Evolutionary conservation across 108 stramenopile genomes (phyloP), one percentile per base, ranked within the genome.

Genomic region (Cyclotella baltica): DNA sequence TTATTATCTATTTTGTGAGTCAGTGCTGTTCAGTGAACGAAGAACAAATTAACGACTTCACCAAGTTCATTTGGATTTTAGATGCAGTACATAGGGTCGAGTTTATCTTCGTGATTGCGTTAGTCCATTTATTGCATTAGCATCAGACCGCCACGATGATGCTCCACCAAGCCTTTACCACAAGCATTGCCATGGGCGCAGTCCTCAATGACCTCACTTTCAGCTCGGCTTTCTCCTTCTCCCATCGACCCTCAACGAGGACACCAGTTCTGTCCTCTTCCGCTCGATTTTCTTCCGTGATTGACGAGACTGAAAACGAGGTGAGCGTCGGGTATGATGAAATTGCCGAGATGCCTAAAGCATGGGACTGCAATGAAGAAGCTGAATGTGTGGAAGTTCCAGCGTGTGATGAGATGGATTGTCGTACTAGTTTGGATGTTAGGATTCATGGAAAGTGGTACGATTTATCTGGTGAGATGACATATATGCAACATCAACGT

Each of bases 361-460:
- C 73, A 27, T 93, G 87, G 88, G 90, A 93, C 25, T 93, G 93
- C 67, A 76, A 89, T 67, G 90, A 91, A 13, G 87, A 93, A 28
- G 87, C 86, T 19, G 77, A 93, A 27, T 93, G 93, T 43, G 86
- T 86, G 16, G 75, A 84, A 57, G 86, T 91, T 19, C 75, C 81
- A 16, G 88, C 86, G 5, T 94, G 93, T 55, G 75, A 91, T 47
- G 89, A 89, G 0, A 47, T 72, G 69, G 36, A 69, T 19, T 91
- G 89, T 56, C 87, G 91, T 19, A 92, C 92, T 11, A 80, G 85
- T 25, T 80, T 94, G 48, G 91, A 90, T 79, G 92, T 93, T 16
- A 84, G 93, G 47, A 93, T 97, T 53, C 95, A 96, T 58, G 89
- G 92, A 9, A 67, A 83, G 10, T 95, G 95, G 92, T 97, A 97